A percentile compares a stretch with the other conserved stretches of the same genome.
phyloP scores from a whole-genome alignment of 495 filamentous ascomycete genomes.

The Aspergillus baeticus region DNA sequence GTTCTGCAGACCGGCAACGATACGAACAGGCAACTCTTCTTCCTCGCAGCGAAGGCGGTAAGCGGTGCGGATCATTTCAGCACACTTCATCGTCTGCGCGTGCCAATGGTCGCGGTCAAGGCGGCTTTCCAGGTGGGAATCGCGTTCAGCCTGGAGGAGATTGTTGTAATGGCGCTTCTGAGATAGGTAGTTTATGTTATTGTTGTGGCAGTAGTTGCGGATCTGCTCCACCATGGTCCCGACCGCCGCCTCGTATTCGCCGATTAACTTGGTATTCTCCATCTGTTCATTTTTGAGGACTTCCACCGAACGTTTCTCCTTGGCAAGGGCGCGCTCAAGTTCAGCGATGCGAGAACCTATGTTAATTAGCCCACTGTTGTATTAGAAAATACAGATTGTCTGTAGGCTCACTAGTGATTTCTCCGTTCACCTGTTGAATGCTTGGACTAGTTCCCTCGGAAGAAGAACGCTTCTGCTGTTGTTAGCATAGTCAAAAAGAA shows the following conservation, averaged over 20 bases:
- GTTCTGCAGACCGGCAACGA: conserved; percentile 53
- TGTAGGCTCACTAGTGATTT: conserved; percentile 39
- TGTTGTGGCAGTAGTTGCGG: conserved; percentile 59
- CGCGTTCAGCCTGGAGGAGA: conserved; percentile 56
- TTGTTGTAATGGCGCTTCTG: conserved; percentile 61
- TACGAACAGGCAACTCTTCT: conserved; percentile 45
- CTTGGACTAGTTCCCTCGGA: conserved; percentile 42
- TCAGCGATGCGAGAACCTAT: conserved; percentile 49
- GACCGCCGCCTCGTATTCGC: conserved; percentile 56
- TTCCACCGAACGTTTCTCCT: conserved; percentile 46
- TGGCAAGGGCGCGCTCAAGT: conserved; percentile 51
- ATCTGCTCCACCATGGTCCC: conserved; percentile 60
- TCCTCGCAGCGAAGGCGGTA: conserved; percentile 50
- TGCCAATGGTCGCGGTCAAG: conserved; percentile 68
- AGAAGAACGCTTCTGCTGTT: conserved; percentile 39
- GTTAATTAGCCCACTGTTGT: background rate
- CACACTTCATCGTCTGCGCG: conserved; percentile 51
- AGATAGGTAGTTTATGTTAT: conserved; percentile 56
- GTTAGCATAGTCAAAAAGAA: conserved; percentile 16
- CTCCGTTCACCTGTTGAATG: conserved; percentile 48
- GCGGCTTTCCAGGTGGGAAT: conserved; percentile 54
- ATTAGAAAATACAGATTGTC: background rate
- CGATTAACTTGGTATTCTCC: conserved; percentile 53
- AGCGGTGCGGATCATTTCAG: conserved; percentile 53
- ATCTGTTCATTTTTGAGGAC: conserved; percentile 48